A percentile compares a stretch with the other conserved stretches of the same genome.
phyloP scores from a whole-genome alignment of 352 stramenopile genomes.

The Globisporangium cylindrosporum region DNA sequence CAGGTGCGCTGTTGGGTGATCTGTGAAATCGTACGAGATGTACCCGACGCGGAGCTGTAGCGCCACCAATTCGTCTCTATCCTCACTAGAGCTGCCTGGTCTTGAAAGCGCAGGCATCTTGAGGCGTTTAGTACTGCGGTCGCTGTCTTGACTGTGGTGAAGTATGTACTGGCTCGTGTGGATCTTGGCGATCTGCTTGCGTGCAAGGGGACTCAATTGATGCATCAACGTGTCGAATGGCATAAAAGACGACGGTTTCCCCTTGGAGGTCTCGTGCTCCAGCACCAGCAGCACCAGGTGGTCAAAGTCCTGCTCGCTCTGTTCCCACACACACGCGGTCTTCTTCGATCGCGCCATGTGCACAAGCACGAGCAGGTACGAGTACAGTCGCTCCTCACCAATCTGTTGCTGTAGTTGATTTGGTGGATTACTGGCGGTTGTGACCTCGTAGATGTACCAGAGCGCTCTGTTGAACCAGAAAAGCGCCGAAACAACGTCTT shows the following conservation, averaged over 20 bases:
- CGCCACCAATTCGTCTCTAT: neutral
- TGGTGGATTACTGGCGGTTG: neutral
- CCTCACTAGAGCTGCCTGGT: neutral
- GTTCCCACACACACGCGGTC: constrained; percentile 49
- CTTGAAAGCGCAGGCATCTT: constrained; percentile 4
- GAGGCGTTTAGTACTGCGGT: neutral
- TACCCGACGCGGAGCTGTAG: constrained; percentile 60
- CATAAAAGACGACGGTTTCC: constrained; percentile 29
- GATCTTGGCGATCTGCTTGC: constrained; percentile 38
- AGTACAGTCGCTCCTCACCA: constrained; percentile 13
- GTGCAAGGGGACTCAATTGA: constrained; percentile 24
- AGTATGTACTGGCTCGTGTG: constrained; percentile 27
- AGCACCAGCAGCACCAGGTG: constrained; percentile 32
- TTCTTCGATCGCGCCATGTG: constrained; percentile 42
- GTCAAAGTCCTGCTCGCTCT: constrained; percentile 30
- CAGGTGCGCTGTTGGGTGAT: constrained; percentile 80
- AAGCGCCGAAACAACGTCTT: constrained; percentile 34
- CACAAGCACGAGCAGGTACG: constrained; percentile 24
- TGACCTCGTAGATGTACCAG: constrained; percentile 15
- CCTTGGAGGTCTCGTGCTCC: constrained; percentile 22
- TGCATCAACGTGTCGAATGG: constrained; percentile 78
- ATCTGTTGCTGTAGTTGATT: neutral
- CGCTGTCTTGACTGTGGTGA: neutral
- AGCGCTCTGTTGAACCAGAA: constrained; percentile 27
- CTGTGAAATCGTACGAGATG: constrained; percentile 75